Evolutionary conservation across 148 eudicot genomes (phyloP).

Genomic region (Cornus florida): DNA sequence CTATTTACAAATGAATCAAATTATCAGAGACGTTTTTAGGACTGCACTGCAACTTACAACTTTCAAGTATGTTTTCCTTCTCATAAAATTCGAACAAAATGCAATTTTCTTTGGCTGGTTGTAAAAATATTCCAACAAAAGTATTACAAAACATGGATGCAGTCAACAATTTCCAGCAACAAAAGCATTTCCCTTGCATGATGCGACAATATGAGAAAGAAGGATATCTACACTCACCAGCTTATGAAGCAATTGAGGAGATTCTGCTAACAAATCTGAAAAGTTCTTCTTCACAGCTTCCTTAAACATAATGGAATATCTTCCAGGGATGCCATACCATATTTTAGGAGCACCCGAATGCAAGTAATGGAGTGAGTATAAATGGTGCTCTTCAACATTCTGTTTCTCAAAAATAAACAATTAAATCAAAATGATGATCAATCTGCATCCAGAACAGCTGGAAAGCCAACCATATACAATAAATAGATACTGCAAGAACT

Average conservation of each 20-base stretch:
- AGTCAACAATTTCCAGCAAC: not conserved
- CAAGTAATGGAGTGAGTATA: slow-evolving; percentile 63
- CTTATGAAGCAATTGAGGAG: slow-evolving; percentile 39
- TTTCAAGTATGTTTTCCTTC: no score
- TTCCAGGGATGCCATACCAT: slow-evolving; percentile 69
- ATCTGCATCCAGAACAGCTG: not conserved
- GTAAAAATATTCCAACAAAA: not conserved
- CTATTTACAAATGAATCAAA: no score
- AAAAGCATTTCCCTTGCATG: slow-evolving; percentile 3
- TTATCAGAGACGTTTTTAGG: no score
- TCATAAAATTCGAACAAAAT: not conserved
- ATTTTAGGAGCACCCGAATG: slow-evolving; percentile 70
- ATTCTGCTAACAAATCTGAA: slow-evolving; percentile 28
- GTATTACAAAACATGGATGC: not conserved
- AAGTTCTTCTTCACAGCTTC: slow-evolving; percentile 48
- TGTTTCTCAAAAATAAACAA: slow-evolving; percentile 26
- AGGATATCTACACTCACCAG: slow-evolving; percentile 41
- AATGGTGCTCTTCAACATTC: slow-evolving; percentile 65
- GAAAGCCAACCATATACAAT: not conserved
- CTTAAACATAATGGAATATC: slow-evolving; percentile 48
- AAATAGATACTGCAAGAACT: slow-evolving; percentile 10
- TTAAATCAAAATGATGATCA: slow-evolving; percentile 6
- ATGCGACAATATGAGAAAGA: slow-evolving; percentile 7
- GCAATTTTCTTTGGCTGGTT: not conserved
- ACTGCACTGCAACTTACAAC: not conserved